Evolutionary conservation across 2,329 filamentous ascomycete genomes (phyloP).

Genomic region (Exophiala lecanii-corni): DNA sequence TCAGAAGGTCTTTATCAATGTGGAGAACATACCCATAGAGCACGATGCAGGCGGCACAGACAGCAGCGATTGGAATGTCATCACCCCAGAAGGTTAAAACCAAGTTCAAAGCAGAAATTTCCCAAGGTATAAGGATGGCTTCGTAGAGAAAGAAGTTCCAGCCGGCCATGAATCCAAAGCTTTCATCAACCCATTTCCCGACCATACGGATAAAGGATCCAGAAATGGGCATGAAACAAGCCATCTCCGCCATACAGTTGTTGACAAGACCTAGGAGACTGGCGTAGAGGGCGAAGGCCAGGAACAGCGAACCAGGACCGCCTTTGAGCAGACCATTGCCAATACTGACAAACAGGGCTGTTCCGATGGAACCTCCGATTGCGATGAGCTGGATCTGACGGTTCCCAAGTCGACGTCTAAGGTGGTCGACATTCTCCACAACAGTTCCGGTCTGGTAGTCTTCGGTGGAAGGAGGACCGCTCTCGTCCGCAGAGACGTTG

Average conservation of each 20-base stretch:
- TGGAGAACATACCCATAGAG: conserved; percentile 33
- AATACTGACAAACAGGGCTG: conserved; percentile 36
- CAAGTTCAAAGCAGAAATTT: conserved; percentile 40
- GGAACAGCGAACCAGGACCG: conserved; percentile 35
- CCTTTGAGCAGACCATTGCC: conserved; percentile 32
- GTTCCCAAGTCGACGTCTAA: conserved; percentile 13
- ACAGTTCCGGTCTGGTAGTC: not conserved
- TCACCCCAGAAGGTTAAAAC: conserved; percentile 39
- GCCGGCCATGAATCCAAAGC: conserved; percentile 42
- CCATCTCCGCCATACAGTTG: conserved; percentile 43
- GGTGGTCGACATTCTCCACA: conserved; percentile 7
- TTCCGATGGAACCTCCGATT: conserved; percentile 36
- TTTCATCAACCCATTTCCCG: conserved; percentile 43
- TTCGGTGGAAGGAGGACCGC: too few relatives aligned
- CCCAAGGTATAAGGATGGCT: conserved; percentile 38
- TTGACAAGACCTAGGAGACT: conserved; percentile 33
- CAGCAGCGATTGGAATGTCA: conserved; percentile 34
- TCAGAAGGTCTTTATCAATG: too few relatives aligned
- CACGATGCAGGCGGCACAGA: conserved; percentile 36
- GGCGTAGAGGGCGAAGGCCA: conserved; percentile 32
- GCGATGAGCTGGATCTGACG: conserved; percentile 19
- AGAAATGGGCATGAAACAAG: conserved; percentile 38
- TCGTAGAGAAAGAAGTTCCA: conserved; percentile 48
- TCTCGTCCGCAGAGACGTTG: too few relatives aligned
- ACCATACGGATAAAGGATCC: conserved; percentile 39